Evolutionary conservation across 2,329 filamentous ascomycete species (phyloP), one percentile per base, ranked within the genome.

Genomic region (Orbilia oligospora): DNA sequence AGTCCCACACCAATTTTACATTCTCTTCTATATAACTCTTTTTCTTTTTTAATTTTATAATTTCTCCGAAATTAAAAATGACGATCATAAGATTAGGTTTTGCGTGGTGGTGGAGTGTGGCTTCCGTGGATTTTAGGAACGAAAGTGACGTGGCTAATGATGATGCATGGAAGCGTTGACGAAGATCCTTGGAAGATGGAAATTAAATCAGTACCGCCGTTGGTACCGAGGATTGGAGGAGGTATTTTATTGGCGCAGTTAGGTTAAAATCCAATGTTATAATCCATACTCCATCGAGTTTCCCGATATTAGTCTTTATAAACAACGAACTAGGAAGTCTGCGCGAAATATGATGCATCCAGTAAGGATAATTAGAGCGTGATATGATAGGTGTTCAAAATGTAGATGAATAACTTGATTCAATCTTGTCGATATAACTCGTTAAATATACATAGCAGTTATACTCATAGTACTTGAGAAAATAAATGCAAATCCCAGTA

Each of bases 1-100:
- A n/a, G 36, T 61, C 36, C 24, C 56, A 61, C 5, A 61, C n/a
- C 24, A 8, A 61, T 44, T 44, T 44, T 61, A 61, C 56, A 41
- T 44, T 44, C 56, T 44, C 27, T 44, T 44, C n/a, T n/a, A n/a
- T n/a, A 38, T 10, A 44, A 16, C n/a, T n/a, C n/a, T n/a, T 61
- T 24, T 24, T 46, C 6, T 14, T n/a, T 46, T 18, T 46, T 46
- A n/a, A n/a, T 6, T 58, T 58, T 12, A 33, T 5, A 3, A 8
- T 30, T 53, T 8, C 49, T 30, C 14, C 48, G 48, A 46, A 46
- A 46, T 46, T 46, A 46, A 36, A 30, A 36, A 12, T 36, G 9
- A 8, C 10, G n/a, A 9, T 36, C 33, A 9, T 36, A 1, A 9
- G 5, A 1, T 5, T 36, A 36, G 33, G n/a, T n/a, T 36, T 36